Base-by-base conservation (phyloP, 1,284 basidiomycete genomes). In the Rhodotorula mucilaginosa region DNA sequence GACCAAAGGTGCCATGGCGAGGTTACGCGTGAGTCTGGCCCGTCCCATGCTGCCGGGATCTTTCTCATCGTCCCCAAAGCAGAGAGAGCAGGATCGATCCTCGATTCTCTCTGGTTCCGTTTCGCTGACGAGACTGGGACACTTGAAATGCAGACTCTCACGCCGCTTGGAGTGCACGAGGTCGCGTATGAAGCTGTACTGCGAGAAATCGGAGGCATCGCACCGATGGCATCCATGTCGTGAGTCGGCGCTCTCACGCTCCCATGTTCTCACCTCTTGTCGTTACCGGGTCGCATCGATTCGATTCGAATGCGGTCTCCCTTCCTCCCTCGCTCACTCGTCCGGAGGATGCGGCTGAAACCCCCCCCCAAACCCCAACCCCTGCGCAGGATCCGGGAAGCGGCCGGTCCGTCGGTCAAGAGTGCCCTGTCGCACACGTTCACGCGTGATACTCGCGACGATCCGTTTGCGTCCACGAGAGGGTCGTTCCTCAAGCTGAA, bases 341-440 rank as follows among this genome's bases (percentile, higher is more conserved):
- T 26, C 26, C 26, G 26, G 26, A 26, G 26, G 26, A 26, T 26
- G 19, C 19, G 16, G 49, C 12, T n/a, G 1, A 5, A 31, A 21
- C 15, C 29, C 1, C 21, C 21, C 29, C 48, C 34, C 7, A 46
- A 49, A 5, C 26, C 26, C 26, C 34, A 34, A 4, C 34, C 34
- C 34, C 34, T 34, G 0, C 1, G 64, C 78, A 95, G 93, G 67
- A 90, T 96, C 73, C 88, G 93, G 23, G 87, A 90, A 80, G 85
- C 89, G 1, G 92, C 93, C 0, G 89, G 91, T 2, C 87, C 88
- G 39, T 87, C 88, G 0, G 81, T 89, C 74, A 99, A 98, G 82
- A 93, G 93, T 0, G 86, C 93, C 0, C 68, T 99, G 2, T 89
- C 88, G 12, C 92, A 98, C 79, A 88, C 87, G 0, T 92, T 87